These are phyloP conservation scores for Penicillium bialowiezense DNA, from an alignment of 495 filamentous ascomycete species.

Conservation along the genomic window DNA sequence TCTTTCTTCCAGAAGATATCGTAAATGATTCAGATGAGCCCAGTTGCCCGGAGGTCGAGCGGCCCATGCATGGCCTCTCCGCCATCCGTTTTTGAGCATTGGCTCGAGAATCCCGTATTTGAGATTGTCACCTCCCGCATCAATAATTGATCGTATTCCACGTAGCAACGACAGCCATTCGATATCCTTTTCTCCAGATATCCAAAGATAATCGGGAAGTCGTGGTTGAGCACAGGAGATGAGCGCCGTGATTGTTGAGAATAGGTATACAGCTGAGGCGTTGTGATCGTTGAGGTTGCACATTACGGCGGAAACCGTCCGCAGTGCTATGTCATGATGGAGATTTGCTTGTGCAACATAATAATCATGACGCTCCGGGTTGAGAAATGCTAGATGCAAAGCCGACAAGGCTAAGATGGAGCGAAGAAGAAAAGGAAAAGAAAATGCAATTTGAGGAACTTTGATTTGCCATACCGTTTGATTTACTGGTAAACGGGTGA, in stretches of 20 bases:
- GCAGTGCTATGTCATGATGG: conserved; percentile 40
- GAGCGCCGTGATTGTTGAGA: conserved; percentile 37
- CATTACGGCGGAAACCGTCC: conserved; percentile 27
- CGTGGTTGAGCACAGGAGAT: conserved; percentile 35
- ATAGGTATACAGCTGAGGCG: conserved; percentile 33
- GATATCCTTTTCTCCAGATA: conserved; percentile 27
- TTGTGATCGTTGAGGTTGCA: conserved; percentile 31
- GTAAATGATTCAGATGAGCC: conserved; percentile 5
- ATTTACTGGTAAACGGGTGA: conserved; percentile 5
- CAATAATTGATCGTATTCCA: conserved; percentile 8
- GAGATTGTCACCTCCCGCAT: not conserved
- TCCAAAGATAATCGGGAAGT: conserved; percentile 28
- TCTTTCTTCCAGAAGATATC: conserved; percentile 9
- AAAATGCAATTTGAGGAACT: conserved; percentile 34
- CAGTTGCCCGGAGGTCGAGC: conserved; percentile 7
- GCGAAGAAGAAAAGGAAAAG: conserved; percentile 41
- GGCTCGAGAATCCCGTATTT: conserved; percentile 5
- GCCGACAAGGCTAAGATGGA: conserved; percentile 44
- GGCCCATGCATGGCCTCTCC: conserved; percentile 5
- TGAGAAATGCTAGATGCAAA: conserved; percentile 42
- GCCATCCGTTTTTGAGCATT: conserved; percentile 6
- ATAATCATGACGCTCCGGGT: conserved; percentile 24
- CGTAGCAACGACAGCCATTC: conserved; percentile 9
- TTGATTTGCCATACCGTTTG: conserved; percentile 19
- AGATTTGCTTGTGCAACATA: conserved; percentile 37